Percentiles rank a stretch among this genome's conserved stretches.
Conservation (phyloP, 345 rosid genomes). For the Passiflora organensis region DNA sequence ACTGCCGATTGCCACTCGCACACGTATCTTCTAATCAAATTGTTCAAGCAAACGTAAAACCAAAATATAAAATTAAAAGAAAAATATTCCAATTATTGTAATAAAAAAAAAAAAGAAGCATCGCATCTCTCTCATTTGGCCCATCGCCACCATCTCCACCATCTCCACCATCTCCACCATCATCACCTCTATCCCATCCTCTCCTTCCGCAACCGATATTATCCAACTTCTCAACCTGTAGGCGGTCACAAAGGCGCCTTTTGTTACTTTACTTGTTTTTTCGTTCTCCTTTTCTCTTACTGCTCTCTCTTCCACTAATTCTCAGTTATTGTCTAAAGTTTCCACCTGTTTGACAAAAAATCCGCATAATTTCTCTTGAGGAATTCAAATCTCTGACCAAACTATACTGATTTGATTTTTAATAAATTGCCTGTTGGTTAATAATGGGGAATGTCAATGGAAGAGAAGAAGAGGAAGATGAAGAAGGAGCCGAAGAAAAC, state of each 20-base stretch:
- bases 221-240: not conserved
- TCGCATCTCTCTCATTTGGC: constrained; percentile 6
- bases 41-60: too few species aligned
- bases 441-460: constrained; percentile 91
- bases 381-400: too few species aligned
- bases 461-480: constrained; percentile 57
- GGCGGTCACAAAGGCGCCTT: constrained; percentile 8
- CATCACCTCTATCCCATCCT: not conserved
- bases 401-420: too few species aligned
- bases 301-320: too few species aligned
- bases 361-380: not conserved
- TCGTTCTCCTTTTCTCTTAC: not conserved
- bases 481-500: constrained; percentile 53
- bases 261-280: not conserved
- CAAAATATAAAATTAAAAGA: not conserved
- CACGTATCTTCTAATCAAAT: too few species aligned
- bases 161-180: too few species aligned
- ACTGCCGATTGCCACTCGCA: constrained; percentile 9
- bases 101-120: constrained; percentile 4
- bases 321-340: too few species aligned
- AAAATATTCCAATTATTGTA: not conserved
- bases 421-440: not conserved
- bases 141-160: constrained; percentile 16
- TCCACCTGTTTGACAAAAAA: too few species aligned
- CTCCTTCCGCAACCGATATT: constrained; percentile 5